phyloP scores from a whole-genome alignment of 139 green algal species.

The Astrephomene gubernaculifera region DNA sequence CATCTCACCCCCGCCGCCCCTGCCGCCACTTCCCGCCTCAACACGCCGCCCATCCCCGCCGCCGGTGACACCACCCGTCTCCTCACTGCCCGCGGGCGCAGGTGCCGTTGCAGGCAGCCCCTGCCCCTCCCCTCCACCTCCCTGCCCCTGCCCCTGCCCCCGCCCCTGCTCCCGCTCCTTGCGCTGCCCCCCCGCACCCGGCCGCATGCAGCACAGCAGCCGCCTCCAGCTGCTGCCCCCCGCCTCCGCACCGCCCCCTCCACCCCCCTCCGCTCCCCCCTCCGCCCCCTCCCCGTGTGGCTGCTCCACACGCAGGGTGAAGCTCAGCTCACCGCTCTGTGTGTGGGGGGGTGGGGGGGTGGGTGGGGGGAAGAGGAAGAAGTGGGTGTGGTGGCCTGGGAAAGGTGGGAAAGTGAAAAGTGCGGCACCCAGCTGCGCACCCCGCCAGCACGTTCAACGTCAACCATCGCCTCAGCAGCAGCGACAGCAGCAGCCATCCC shows the following conservation, averaged over 20 bases:
- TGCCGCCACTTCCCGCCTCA: neutral
- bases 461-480: neutral
- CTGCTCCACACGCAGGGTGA: slow-evolving; percentile 23
- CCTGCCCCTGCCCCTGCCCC: neutral
- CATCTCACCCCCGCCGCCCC: neutral
- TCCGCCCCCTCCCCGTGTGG: neutral
- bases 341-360: neutral
- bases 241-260: neutral
- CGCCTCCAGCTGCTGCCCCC: neutral
- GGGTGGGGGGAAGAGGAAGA: neutral
- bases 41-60: neutral
- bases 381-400: too few species aligned
- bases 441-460: too few species aligned
- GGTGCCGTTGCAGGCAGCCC: neutral
- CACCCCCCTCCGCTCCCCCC: neutral
- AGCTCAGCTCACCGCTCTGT: slow-evolving; percentile 18
- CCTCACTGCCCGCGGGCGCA: neutral
- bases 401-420: too few species aligned
- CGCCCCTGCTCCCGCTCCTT: neutral
- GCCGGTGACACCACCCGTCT: neutral
- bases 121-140: neutral
- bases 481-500: neutral
- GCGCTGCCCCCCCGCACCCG: neutral
- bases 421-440: too few species aligned
- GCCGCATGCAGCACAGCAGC: neutral